Conservation (phyloP, 2,329 filamentous ascomycete species). For the Fusarium redolens region DNA sequence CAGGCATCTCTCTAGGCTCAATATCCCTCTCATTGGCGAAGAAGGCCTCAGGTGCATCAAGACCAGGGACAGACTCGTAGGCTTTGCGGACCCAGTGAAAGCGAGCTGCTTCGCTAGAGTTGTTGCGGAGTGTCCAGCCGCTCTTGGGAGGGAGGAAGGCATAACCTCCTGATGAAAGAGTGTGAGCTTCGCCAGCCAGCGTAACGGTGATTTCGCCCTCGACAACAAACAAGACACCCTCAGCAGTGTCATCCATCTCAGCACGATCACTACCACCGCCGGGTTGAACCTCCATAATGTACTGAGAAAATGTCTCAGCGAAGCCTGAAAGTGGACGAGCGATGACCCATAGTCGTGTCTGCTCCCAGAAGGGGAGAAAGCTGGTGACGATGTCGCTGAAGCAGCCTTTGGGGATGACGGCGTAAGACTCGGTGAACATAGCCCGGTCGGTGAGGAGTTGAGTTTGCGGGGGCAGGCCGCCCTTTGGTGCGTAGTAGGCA, state of each 20-base stretch:
- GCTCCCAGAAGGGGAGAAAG: slow-evolving; percentile 28
- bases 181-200: slow-evolving; percentile 7
- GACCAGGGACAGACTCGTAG: slow-evolving; percentile 19
- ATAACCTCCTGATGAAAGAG: slow-evolving; percentile 15
- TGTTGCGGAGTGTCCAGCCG: slow-evolving; percentile 29
- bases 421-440: slow-evolving; percentile 34
- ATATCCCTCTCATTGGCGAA: slow-evolving; percentile 28
- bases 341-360: slow-evolving; percentile 28
- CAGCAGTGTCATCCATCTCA: slow-evolving; percentile 23
- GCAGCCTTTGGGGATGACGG: slow-evolving; percentile 30
- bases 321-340: slow-evolving; percentile 26
- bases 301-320: slow-evolving; percentile 29
- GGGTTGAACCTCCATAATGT: slow-evolving; percentile 29
- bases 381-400: slow-evolving; percentile 35
- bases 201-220: slow-evolving; percentile 25
- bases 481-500: slow-evolving; percentile 30
- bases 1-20: slow-evolving; percentile 15
- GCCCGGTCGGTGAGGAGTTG: slow-evolving; percentile 29
- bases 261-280: slow-evolving; percentile 25
- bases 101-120: slow-evolving; percentile 8
- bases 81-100: slow-evolving; percentile 32
- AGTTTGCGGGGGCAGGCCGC: slow-evolving; percentile 25
- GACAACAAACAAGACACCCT: slow-evolving; percentile 24
- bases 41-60: slow-evolving; percentile 17
- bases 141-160: slow-evolving; percentile 27